Evolutionary conservation across 2,329 filamentous ascomycete genomes (phyloP), one percentile per base, ranked within the genome.

Genomic region (Byssochlamys sp.): DNA sequence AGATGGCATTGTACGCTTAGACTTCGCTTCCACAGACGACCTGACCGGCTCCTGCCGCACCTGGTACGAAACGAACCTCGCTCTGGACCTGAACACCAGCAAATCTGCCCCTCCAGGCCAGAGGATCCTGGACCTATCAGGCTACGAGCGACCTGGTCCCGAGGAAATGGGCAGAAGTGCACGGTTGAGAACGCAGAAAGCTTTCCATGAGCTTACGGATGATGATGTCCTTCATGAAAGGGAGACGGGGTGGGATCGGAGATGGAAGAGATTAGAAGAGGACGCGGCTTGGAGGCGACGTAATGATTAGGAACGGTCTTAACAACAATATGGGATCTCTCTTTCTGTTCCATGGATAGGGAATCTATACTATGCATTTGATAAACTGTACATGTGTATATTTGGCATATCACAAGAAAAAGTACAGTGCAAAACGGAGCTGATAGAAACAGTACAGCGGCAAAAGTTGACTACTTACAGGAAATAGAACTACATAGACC

Each of bases 1-100:
- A 31, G 71, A 75, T 39, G 71, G 73, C 26, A 66, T 78, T 4
- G 60, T 76, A 26, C 72, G 73, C 7, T 66, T 78, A 2, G 75
- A 78, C 57, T 75, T 78, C 59, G 67, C 69, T 1, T 74, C 73
- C 0, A 77, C 73, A 1, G 75, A 78, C 58, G 76, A 78, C 55
- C 57, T 76, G 24, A 63, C 65, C 3, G 68, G 69, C 4, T 60
- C 67, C 2, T 54, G 59, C 26, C 59, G 63, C 19, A 56, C 63
- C 10, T 76, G 73, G 73, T 73, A 71, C 49, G 61, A 67, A 9
- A 59, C 65, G 4, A 68, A 69, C 51, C 62, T 75, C 6, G 62
- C 65, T 11, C 53, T 66, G 7, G 61, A 55, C 52, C 31, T 71
- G 2, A 62, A 67, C 12, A 53, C 63, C 9, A 58, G 56, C n/a